phyloP scores from a whole-genome alignment of 2,329 filamentous ascomycete genomes.

The Aspergillus awamori region DNA sequence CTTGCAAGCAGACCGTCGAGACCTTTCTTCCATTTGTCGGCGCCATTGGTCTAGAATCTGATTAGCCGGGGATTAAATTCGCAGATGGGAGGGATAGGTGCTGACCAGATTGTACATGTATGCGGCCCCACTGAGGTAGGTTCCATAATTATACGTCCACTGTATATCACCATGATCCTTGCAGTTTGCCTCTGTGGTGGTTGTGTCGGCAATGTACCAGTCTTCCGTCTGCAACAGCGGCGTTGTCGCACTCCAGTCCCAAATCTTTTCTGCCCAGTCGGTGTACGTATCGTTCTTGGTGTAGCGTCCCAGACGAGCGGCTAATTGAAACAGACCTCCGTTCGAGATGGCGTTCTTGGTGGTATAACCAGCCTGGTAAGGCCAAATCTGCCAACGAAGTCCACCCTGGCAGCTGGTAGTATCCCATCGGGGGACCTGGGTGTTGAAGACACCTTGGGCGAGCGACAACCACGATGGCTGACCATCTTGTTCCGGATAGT shows the following conservation, averaged over 20 bases:
- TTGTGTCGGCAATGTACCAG: constrained; percentile 60
- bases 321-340: constrained; percentile 60
- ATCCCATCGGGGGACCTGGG: constrained; percentile 74
- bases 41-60: constrained; percentile 40
- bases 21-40: constrained; percentile 59
- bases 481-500: constrained; percentile 69
- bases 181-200: constrained; percentile 54
- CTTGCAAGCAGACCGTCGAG: constrained; percentile 60
- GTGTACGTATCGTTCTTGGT: constrained; percentile 78
- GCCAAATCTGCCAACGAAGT: constrained; percentile 83
- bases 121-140: constrained; percentile 60
- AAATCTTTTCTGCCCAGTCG: constrained; percentile 73
- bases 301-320: constrained; percentile 72
- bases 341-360: constrained; percentile 64
- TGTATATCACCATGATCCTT: constrained; percentile 55
- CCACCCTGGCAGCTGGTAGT: constrained; percentile 68
- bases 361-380: constrained; percentile 69
- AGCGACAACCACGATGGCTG: constrained; percentile 76
- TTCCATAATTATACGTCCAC: constrained; percentile 62
- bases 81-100: neutral
- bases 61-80: constrained; percentile 13
- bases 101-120: constrained; percentile 59
- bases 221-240: constrained; percentile 55
- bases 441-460: constrained; percentile 78
- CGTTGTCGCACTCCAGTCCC: constrained; percentile 59